phyloP scores from a whole-genome alignment of 2,329 filamentous ascomycete genomes.

The Ceratocystis variospora region DNA sequence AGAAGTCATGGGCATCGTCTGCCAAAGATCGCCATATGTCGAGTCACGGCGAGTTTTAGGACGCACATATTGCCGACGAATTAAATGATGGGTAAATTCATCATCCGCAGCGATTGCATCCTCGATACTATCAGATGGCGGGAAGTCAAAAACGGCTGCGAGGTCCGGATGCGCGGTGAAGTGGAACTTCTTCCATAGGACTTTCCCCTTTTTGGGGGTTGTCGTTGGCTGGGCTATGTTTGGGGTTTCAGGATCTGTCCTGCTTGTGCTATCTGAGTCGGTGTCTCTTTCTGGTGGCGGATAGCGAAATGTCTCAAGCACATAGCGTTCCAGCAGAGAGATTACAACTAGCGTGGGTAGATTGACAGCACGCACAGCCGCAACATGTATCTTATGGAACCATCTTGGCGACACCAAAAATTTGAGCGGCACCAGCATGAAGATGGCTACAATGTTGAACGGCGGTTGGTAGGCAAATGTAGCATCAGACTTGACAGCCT shows the following conservation, averaged over 20 bases:
- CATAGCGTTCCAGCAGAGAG: constrained; percentile 53
- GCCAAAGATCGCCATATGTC: constrained; percentile 39
- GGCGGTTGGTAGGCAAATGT: constrained; percentile 73
- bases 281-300: constrained; percentile 20
- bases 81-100: constrained; percentile 43
- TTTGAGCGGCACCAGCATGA: constrained; percentile 62
- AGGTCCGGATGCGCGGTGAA: constrained; percentile 61
- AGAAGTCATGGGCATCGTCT: not conserved
- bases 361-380: constrained; percentile 59
- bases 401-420: constrained; percentile 65
- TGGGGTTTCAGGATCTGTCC: constrained; percentile 19
- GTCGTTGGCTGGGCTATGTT: not conserved
- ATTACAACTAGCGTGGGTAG: constrained; percentile 60
- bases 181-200: constrained; percentile 52
- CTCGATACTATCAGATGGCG: constrained; percentile 48
- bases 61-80: constrained; percentile 43
- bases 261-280: not conserved
- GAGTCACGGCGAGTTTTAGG: constrained; percentile 39
- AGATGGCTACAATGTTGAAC: constrained; percentile 66
- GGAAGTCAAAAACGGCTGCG: constrained; percentile 56
- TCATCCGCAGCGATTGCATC: constrained; percentile 46
- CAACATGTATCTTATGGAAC: constrained; percentile 85
- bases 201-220: constrained; percentile 7
- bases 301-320: constrained; percentile 34
- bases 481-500: constrained; percentile 73